Evolutionary conservation across 257 asterid species (phyloP), one percentile per base, ranked within the genome.

Genomic region (Jaltomata sinuosa): DNA sequence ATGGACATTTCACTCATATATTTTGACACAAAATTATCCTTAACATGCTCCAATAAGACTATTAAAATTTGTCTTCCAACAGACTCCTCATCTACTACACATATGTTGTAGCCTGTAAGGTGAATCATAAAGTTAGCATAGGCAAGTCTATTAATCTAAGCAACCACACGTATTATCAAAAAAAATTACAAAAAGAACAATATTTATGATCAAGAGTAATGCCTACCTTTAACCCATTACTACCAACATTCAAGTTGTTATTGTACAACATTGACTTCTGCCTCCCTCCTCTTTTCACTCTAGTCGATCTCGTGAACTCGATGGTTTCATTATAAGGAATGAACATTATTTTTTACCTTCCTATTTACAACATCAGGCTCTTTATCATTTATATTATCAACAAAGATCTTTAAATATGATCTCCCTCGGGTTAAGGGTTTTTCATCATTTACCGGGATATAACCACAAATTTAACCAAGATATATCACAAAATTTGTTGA

Each of bases 1-100:
- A 95, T 92, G 25, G 95, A 95, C 89, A 91, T 94, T 82, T 95
- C 98, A 76, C 94, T 94, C 11, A 87, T 89, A 83, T 93, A 91
- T 78, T 91, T 94, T 11, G 91, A 87, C 21, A 89, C 91, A 88
- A 93, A 94, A 72, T 94, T 94, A 78, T 94, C 97, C 92, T 92
- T 93, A 62, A 91, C 57, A 65, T 94, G 98, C 59, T 94, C 97
- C 83, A 94, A 87, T 84, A 90, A 93, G 40, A 36, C 6, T 36
- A 36, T 36, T 36, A 36, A 36, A 36, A 36, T 6, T 36, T 36
- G 40, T 36, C 6, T 87, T 54, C 97, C 95, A 1, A 90, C 94
- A 19, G 97, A 92, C 72, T 92, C 97, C 85, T 92, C 95, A 55
- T 95, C 98, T 85, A 94, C 98, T 83, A 94, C 3, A 36, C 3